Percentiles rank a stretch among this genome's conserved stretches.
These are phyloP conservation scores for Daedalea quercina DNA, from an alignment of 768 basidiomycete genomes.

Conservation along the genomic window DNA sequence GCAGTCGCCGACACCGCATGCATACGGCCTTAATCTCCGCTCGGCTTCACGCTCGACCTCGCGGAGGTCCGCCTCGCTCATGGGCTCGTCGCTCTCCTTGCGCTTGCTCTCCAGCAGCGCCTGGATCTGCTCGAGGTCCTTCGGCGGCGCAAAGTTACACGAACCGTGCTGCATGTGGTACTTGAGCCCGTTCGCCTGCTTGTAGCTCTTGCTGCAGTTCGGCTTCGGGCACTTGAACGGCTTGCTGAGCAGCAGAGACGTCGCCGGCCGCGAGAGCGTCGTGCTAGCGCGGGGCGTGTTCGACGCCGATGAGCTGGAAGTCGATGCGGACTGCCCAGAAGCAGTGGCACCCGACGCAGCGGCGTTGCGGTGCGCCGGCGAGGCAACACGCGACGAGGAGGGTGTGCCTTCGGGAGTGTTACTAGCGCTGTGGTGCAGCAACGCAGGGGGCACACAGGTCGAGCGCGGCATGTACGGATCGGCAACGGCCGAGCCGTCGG, in stretches of 20 bases:
- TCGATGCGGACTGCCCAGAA: slow-evolving; percentile 18
- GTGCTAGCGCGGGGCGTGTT: slow-evolving; percentile 33
- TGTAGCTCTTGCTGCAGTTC: slow-evolving; percentile 94
- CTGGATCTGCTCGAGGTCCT: slow-evolving; percentile 73
- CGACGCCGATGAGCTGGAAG: slow-evolving; percentile 16
- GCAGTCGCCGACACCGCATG: slow-evolving; percentile 84
- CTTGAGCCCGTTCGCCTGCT: slow-evolving; percentile 93
- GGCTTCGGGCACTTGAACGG: slow-evolving; percentile 93
- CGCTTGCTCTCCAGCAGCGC: slow-evolving; percentile 53
- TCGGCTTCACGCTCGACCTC: slow-evolving; percentile 84
- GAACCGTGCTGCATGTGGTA: slow-evolving; percentile 91
- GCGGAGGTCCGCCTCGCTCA: slow-evolving; percentile 51
- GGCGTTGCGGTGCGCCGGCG: slow-evolving; percentile 19
- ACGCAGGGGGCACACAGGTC: slow-evolving; percentile 58
- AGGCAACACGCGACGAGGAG: slow-evolving; percentile 37
- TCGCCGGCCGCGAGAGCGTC: slow-evolving; percentile 42
- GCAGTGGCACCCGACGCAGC: slow-evolving; percentile 15
- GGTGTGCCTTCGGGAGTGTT: slow-evolving; percentile 43
- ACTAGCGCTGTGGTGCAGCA: slow-evolving; percentile 43
- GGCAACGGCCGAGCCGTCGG: slow-evolving; percentile 8
- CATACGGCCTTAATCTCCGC: slow-evolving; percentile 74
- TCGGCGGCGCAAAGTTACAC: slow-evolving; percentile 89
- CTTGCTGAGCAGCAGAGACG: slow-evolving; percentile 68
- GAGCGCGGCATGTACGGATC: slow-evolving; percentile 27
- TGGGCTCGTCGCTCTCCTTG: slow-evolving; percentile 32